Conservation (phyloP, 768 basidiomycete species). For the Boletales sp. region DNA sequence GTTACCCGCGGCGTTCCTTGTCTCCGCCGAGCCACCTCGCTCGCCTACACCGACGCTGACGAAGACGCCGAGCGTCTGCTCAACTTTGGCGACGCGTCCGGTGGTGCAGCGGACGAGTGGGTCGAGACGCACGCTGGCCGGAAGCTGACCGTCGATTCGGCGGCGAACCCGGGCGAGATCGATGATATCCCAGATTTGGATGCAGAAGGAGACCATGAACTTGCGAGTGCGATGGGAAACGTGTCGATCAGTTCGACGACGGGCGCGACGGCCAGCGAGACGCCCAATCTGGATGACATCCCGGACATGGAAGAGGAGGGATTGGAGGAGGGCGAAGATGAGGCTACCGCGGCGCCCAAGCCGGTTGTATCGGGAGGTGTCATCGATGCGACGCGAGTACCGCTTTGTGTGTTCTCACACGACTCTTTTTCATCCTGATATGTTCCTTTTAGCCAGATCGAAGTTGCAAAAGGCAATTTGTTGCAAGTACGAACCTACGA, state of each 20-base stretch:
- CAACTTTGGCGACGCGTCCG: constrained; percentile 67
- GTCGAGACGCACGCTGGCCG: constrained; percentile 95
- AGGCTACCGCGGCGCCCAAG: constrained; percentile 71
- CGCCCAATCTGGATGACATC: constrained; percentile 95
- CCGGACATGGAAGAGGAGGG: constrained; percentile 99
- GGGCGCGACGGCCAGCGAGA: constrained; percentile 43
- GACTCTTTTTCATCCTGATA: background rate
- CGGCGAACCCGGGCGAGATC: constrained; percentile 60
- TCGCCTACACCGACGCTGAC: constrained; percentile 93
- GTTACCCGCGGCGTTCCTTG: constrained; percentile 96
- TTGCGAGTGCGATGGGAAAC: constrained; percentile 42
- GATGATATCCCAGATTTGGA: constrained; percentile 89
- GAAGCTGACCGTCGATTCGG: constrained; percentile 47
- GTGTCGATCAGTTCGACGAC: constrained; percentile 41
- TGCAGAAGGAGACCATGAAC: constrained; percentile 56
- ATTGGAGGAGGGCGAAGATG: constrained; percentile 83
- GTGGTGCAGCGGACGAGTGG: constrained; percentile 81
- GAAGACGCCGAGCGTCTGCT: constrained; percentile 94
- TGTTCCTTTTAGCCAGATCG: constrained; percentile 44
- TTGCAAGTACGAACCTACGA: constrained; percentile 98
- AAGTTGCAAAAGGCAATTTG: constrained; percentile 74
- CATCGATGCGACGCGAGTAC: constrained; percentile 49
- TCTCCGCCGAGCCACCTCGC: constrained; percentile 85
- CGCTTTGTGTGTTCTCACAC: background rate
- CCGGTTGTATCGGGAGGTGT: constrained; percentile 30